phyloP scores from a whole-genome alignment of 306 rosid species.

The Medicago truncatula region MtrunA17r5.0-ANR NC_053048.1:48783501-48784000 shows the following conservation, averaged over 20 bases:
- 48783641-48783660: slow-evolving; percentile 10
- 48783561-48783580: slow-evolving; percentile 3
- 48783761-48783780: slow-evolving; percentile 92
- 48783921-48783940: not conserved
- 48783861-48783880: not conserved
- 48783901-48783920: not conserved
- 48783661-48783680: slow-evolving; percentile 17
- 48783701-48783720: slow-evolving; percentile 36
- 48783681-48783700: slow-evolving; percentile 27
- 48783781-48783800: slow-evolving; percentile 96
- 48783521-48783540: slow-evolving; percentile 6
- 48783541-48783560: slow-evolving; percentile 12
- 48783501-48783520: not conserved
- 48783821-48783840: slow-evolving; percentile 98
- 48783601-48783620: slow-evolving; percentile 6
- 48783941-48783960: slow-evolving; percentile 2
- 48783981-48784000: not conserved
- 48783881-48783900: slow-evolving; percentile 23
- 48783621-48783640: slow-evolving; percentile 30
- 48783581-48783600: slow-evolving; percentile 34
- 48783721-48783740: slow-evolving; percentile 9
- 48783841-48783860: slow-evolving; percentile 39
- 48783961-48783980: not conserved
- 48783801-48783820: slow-evolving; percentile 96
- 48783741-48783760: slow-evolving; percentile 86